Base-by-base conservation (phyloP, 2,329 filamentous ascomycete species). In the Paracorniculantispora psalliotae region DNA sequence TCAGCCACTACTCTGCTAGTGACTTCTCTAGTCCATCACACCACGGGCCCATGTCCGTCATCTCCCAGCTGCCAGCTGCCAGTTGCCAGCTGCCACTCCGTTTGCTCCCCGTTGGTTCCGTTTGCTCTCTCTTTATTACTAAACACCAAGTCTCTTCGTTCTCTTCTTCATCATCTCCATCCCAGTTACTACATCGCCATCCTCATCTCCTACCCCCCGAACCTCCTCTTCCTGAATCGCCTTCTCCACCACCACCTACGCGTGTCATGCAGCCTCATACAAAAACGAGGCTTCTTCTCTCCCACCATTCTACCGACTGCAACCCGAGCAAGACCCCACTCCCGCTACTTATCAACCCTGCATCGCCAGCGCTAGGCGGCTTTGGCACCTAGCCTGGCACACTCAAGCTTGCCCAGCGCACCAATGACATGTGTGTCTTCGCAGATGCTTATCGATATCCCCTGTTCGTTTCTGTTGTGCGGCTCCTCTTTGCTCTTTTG, bases 261-360 rank as follows among this genome's bases (percentile, higher is more conserved):
- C 44, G 54, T 57, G 54, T 50, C 46, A 57, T 57, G 13, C 52
- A 47, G 43, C 52, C 52, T 47, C 43, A 47, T 47, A 19, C 41
- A 44, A 44, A n/a, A 44, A 44, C 21, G 41, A 44, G 41, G 41
- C 41, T 54, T 26, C 28, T 28, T 17, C 17, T 33, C 48, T 46
- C 23, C 52, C 41, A 55, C 46, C 33, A 49, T 57, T 57, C 23
- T 37, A 43, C 54, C 54, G 54, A 57, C 44, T 15, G 23, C 33
- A 10, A 23, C 46, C 35, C 25, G 21, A 39, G 28, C 17, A 37
- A 48, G n/a, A n/a, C n/a, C 30, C 53, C 53, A 56, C 53, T 33
- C 19, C 21, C 30, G 48, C 30, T 26, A 35, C 33, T n/a, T 28
- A 26, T 9, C 13, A 23, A 35, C 17, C 21, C 30, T 23, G 30